Evolutionary conservation across 2,329 filamentous ascomycete species (phyloP).

Genomic region (Trichoderma koningii): DNA sequence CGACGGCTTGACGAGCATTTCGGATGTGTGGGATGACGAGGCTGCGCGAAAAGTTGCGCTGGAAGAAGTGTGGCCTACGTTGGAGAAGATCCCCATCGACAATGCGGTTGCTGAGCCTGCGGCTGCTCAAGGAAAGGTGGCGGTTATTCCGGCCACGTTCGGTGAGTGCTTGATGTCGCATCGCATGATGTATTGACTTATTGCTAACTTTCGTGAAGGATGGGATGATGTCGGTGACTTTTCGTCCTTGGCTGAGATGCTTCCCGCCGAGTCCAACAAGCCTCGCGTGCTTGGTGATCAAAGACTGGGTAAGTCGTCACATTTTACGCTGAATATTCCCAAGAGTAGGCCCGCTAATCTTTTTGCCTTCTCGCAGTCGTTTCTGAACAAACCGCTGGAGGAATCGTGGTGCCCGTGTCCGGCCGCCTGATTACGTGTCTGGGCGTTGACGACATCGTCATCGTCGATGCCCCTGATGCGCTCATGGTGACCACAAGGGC

Average conservation of each 20-base stretch:
- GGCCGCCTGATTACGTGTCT: constrained; percentile 35
- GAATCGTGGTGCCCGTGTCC: constrained; percentile 34
- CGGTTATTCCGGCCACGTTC: constrained; percentile 35
- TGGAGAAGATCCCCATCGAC: constrained; percentile 36
- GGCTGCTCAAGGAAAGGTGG: constrained; percentile 34
- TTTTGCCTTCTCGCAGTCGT: constrained; percentile 28
- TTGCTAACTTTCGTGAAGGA: constrained; percentile 28
- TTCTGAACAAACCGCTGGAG: constrained; percentile 34
- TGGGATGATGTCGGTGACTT: constrained; percentile 37
- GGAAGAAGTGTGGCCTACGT: constrained; percentile 33
- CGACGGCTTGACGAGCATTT: constrained; percentile 32
- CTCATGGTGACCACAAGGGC: constrained; percentile 36
- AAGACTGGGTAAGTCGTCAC: constrained; percentile 30
- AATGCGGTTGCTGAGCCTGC: constrained; percentile 36
- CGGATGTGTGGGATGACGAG: constrained; percentile 34
- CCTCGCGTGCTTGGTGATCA: constrained; percentile 33
- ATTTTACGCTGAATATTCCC: neutral
- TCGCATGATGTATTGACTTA: neutral
- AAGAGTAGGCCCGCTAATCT: neutral
- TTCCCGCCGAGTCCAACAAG: constrained; percentile 34
- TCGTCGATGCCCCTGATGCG: constrained; percentile 35
- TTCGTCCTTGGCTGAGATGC: constrained; percentile 35
- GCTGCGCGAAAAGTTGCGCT: constrained; percentile 30
- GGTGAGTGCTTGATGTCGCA: constrained; percentile 23
- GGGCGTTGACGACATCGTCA: constrained; percentile 35